phyloP scores from a whole-genome alignment of 2,329 filamentous ascomycete genomes.

The Paraphaeosphaeria sporulosa region DNA sequence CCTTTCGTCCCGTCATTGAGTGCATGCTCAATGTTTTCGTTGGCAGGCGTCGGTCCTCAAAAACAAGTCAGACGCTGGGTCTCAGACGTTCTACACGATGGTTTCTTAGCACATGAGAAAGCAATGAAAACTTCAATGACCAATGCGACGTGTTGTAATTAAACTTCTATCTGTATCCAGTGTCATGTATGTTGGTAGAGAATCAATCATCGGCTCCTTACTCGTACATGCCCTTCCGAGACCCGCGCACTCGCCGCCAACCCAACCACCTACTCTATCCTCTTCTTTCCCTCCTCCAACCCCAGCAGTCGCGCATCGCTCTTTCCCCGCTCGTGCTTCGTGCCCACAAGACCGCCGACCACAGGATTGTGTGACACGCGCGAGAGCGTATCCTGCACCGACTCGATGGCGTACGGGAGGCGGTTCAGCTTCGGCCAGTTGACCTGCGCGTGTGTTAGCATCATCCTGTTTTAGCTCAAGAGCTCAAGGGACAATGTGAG shows the following conservation, averaged over 20 bases:
- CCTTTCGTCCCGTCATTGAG: too few species aligned
- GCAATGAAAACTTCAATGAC: too few species aligned
- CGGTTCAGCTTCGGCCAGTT: slow-evolving; percentile 99
- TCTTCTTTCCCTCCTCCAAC: slow-evolving; percentile 97
- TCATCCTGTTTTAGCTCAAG: neutral
- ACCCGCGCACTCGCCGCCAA: neutral
- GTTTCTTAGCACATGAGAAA: too few species aligned
- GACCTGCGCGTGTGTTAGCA: slow-evolving; percentile 65
- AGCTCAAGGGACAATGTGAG: neutral
- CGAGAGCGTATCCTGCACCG: slow-evolving; percentile 84
- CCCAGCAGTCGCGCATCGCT: slow-evolving; percentile 84
- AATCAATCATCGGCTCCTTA: neutral
- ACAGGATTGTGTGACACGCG: slow-evolving; percentile 84
- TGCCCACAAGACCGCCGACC: slow-evolving; percentile 74
- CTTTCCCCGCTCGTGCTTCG: slow-evolving; percentile 78
- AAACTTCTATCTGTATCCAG: too few species aligned
- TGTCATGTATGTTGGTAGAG: too few species aligned
- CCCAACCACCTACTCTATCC: slow-evolving; percentile 76
- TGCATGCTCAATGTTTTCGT: too few species aligned
- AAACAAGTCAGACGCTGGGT: too few species aligned
- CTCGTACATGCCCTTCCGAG: neutral
- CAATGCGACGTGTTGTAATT: too few species aligned
- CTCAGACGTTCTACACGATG: too few species aligned
- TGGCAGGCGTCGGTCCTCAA: too few species aligned
- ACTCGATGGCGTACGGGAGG: slow-evolving; percentile 83